phyloP scores from a whole-genome alignment of 176 grass and related monocot species.

The Olyra latifolia region DNA sequence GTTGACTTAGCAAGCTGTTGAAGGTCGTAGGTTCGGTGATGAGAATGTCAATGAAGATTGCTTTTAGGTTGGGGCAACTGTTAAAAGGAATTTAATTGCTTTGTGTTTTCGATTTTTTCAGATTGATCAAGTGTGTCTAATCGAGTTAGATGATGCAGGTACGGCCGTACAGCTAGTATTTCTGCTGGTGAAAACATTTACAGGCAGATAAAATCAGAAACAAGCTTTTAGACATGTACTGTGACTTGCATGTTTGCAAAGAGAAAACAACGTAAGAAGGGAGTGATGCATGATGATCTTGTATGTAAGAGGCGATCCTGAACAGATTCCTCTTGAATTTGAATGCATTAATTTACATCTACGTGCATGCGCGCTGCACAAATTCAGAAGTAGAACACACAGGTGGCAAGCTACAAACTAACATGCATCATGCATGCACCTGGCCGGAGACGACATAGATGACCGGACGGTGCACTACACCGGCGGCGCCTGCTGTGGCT shows the following conservation, averaged over 20 bases:
- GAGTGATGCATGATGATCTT: neutral
- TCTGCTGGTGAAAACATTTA: neutral
- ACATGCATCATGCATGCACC: too few species aligned
- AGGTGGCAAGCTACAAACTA: neutral
- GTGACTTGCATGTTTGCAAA: neutral
- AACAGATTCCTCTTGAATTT: neutral
- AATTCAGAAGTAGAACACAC: neutral
- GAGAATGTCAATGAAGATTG: conserved; percentile 1
- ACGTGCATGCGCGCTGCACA: neutral
- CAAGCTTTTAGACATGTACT: neutral
- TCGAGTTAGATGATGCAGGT: neutral
- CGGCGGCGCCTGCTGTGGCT: conserved; percentile 5
- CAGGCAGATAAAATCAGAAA: neutral
- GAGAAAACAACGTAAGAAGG: neutral
- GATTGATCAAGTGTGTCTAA: neutral
- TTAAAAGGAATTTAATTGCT: neutral
- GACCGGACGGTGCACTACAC: neutral
- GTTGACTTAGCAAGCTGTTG: neutral
- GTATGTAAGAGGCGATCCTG: neutral
- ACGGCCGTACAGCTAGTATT: neutral
- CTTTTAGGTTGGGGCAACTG: neutral
- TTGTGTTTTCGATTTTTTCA: neutral
- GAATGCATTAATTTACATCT: neutral
- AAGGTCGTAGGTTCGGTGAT: neutral
- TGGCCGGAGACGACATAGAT: neutral